These are phyloP conservation scores for Pseudopediastrum boryanum DNA, from an alignment of 139 green algal species.

Conservation along the genomic window DNA sequence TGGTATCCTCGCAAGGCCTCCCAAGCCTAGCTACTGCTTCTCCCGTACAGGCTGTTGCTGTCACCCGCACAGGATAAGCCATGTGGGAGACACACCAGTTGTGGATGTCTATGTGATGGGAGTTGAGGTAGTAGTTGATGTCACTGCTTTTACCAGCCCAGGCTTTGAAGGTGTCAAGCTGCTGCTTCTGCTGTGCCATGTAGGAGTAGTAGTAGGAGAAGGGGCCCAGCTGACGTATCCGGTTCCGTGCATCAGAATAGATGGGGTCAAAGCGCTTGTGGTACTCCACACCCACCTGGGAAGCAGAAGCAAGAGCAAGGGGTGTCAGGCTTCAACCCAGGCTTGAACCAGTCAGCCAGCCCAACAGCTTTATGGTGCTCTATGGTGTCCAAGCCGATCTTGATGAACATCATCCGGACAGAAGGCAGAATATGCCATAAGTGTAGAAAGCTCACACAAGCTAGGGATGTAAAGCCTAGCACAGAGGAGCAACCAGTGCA, in stretches of 20 bases:
- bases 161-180: neutral
- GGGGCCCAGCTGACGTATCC: conserved; percentile 52
- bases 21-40: conserved; percentile 53
- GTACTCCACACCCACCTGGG: conserved; percentile 59
- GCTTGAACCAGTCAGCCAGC: too few species aligned
- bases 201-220: conserved; percentile 75
- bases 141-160: conserved; percentile 68
- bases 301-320: neutral
- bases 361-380: too few species aligned
- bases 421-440: too few species aligned
- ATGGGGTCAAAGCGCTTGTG: conserved; percentile 81
- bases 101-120: conserved; percentile 72
- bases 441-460: too few species aligned
- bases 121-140: conserved; percentile 80
- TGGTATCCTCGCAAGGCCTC: conserved; percentile 68
- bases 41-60: conserved; percentile 44
- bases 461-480: too few species aligned
- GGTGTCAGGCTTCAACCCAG: neutral
- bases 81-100: conserved; percentile 46
- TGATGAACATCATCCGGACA: too few species aligned
- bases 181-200: conserved; percentile 51
- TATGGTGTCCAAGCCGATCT: too few species aligned
- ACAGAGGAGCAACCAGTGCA: too few species aligned
- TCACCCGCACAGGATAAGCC: conserved; percentile 51
- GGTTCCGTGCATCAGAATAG: conserved; percentile 66